phyloP scores from a whole-genome alignment of 306 rosid genomes.

The Cucumis hystrix region DNA sequence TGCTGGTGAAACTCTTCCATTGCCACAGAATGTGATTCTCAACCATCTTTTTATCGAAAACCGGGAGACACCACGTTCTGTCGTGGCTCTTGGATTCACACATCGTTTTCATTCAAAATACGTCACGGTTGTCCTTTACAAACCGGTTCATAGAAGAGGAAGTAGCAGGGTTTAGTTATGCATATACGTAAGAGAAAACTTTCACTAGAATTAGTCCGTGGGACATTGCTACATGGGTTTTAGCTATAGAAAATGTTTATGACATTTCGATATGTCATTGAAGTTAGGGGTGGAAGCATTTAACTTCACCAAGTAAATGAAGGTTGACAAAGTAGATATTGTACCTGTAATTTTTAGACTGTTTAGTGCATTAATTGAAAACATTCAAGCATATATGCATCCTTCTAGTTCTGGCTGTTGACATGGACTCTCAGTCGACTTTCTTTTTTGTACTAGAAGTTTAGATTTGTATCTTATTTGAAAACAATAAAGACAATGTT shows the following conservation, averaged over 20 bases:
- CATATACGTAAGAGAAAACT: background rate
- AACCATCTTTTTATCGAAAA: constrained; percentile 94
- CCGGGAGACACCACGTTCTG: constrained; percentile 64
- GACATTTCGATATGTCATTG: background rate
- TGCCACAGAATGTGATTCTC: constrained; percentile 50
- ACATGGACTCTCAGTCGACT: background rate
- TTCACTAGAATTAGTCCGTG: background rate
- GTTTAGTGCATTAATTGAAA: background rate
- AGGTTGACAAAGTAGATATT: background rate
- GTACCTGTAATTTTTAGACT: background rate
- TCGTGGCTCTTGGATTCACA: constrained; percentile 79
- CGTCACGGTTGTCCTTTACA: constrained; percentile 92
- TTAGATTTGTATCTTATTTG: background rate
- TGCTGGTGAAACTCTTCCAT: constrained; percentile 38
- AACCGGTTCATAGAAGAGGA: constrained; percentile 74
- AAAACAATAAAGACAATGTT: background rate
- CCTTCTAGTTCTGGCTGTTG: background rate
- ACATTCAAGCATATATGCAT: background rate
- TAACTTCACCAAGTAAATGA: background rate
- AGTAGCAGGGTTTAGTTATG: constrained; percentile 4
- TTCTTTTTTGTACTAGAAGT: background rate
- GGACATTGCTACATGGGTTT: background rate
- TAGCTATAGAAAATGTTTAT: background rate
- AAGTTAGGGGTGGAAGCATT: background rate
- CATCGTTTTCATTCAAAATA: constrained; percentile 80